Evolutionary conservation across 116 monocot species (phyloP), one percentile per base, ranked within the genome.

Genomic region (Posidonia oceanica): DNA sequence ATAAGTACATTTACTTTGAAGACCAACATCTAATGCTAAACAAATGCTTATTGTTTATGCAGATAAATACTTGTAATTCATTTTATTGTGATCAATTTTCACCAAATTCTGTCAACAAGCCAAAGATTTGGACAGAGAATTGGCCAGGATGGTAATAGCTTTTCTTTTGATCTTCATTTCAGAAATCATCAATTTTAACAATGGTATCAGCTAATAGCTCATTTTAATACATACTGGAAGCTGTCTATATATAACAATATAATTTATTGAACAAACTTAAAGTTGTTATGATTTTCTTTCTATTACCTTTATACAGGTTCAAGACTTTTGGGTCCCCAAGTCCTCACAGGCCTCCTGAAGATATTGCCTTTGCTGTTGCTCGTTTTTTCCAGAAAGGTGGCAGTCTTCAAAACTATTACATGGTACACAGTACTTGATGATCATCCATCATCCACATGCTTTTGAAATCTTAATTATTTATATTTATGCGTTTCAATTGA

Each of bases 1-100:
- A 48, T 7, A 5, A 48, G 11, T 12, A 48, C 12, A 12, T 48
- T 48, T 5, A 48, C 7, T 12, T 7, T 10, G 8, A 42, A 42
- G 4, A 2, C 42, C 8, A 8, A 42, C 42, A 42, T 5, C 42
- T 42, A 42, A 42, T 42, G 42, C 7, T 8, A 4, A 42, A 42
- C 42, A 42, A 48, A 48, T 48, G 2, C 6, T 48, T 15, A 61
- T 61, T 73, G 4, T 73, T 56, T 38, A 77, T 85, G 72, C 85
- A 97, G 96, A 91, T 97, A 61, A 97, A 97, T 79, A 89, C 92
- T 20, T 97, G 96, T 64, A 97, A 97, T 75, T 91, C 89, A 57
- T 92, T 89, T 83, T 97, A 97, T 59, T 97, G 96, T 66, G 96
- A 97, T 71, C 84, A 85, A 48, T 97, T 97, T 67, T 68, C 75